A percentile compares a stretch with the other conserved stretches of the same genome.
Conservation (phyloP, 768 basidiomycete genomes). For the Boletus coccyginus region DNA sequence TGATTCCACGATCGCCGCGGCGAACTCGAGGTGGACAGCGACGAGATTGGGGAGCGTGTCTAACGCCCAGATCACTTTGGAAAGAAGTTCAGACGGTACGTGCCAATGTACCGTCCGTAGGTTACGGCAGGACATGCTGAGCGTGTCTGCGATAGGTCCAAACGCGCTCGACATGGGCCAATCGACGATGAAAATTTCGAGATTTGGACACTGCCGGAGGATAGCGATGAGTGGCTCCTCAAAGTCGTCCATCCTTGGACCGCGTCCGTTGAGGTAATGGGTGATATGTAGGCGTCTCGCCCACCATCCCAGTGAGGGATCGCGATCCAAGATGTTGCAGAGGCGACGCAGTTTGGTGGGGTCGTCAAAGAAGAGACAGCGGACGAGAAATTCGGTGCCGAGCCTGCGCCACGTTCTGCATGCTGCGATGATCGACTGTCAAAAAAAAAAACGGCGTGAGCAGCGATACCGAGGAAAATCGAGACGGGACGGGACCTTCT, state of each 20-base stretch:
- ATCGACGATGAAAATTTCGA: slow-evolving; percentile 70
- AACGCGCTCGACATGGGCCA: slow-evolving; percentile 61
- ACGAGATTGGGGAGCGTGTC: slow-evolving; percentile 57
- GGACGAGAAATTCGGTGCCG: slow-evolving; percentile 65
- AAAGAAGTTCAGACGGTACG: slow-evolving; percentile 50
- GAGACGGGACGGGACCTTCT: slow-evolving; percentile 46
- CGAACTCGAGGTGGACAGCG: slow-evolving; percentile 55
- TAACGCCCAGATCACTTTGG: slow-evolving; percentile 73
- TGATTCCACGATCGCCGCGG: slow-evolving; percentile 26
- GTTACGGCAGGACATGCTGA: slow-evolving; percentile 48
- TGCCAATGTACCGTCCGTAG: slow-evolving; percentile 64
- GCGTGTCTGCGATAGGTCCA: slow-evolving; percentile 60
- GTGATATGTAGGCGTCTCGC: slow-evolving; percentile 68
- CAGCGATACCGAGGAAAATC: background rate
- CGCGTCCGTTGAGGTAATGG: slow-evolving; percentile 43
- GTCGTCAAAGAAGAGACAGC: slow-evolving; percentile 64
- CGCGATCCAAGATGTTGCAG: slow-evolving; percentile 48
- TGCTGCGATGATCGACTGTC: slow-evolving; percentile 64
- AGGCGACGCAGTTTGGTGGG: slow-evolving; percentile 53
- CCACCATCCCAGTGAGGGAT: slow-evolving; percentile 65
- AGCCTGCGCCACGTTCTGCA: slow-evolving; percentile 62
- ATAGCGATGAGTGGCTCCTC: slow-evolving; percentile 56
- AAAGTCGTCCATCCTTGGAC: slow-evolving; percentile 45
- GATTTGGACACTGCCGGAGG: slow-evolving; percentile 65
- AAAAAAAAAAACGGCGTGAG: background rate